These are phyloP conservation scores for Geosmithia putterillii DNA, from an alignment of 2,329 filamentous ascomycete species.

Conservation along the genomic window DNA sequence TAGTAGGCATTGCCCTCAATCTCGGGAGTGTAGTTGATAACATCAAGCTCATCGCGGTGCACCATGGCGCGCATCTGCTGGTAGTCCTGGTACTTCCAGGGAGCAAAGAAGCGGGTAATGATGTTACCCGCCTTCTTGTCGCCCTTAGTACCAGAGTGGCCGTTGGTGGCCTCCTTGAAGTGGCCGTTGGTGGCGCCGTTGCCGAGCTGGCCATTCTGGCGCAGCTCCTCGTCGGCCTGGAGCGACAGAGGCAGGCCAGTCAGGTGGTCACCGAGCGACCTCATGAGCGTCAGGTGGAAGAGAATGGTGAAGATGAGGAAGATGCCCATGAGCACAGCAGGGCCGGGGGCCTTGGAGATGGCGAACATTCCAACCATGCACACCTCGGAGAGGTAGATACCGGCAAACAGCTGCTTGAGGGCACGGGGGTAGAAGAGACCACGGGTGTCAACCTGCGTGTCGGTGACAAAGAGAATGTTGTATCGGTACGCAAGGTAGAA, in stretches of 20 bases:
- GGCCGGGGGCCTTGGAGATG: constrained; percentile 53
- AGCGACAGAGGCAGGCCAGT: constrained; percentile 56
- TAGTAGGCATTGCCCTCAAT: constrained; percentile 57
- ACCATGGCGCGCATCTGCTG: constrained; percentile 57
- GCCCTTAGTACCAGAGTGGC: constrained; percentile 7
- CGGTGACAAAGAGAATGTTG: constrained; percentile 72
- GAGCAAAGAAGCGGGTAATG: constrained; percentile 54
- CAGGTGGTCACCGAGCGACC: constrained; percentile 59
- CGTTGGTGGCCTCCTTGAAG: constrained; percentile 7
- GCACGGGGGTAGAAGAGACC: constrained; percentile 81
- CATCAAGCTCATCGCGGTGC: constrained; percentile 39
- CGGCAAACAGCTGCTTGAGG: constrained; percentile 73
- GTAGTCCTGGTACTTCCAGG: constrained; percentile 67
- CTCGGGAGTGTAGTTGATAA: constrained; percentile 48
- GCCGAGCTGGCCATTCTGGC: constrained; percentile 13
- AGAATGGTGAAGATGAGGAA: constrained; percentile 66
- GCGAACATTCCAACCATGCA: constrained; percentile 75
- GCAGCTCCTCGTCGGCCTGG: constrained; percentile 25
- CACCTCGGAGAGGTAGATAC: constrained; percentile 68
- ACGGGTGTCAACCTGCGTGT: constrained; percentile 72
- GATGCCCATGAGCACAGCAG: constrained; percentile 61
- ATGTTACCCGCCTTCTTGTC: constrained; percentile 40
- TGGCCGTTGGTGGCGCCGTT: constrained; percentile 5
- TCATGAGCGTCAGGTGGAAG: constrained; percentile 61
- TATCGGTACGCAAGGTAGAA: constrained; percentile 83